Percentiles rank a stretch among this genome's conserved stretches.
Evolutionary conservation across 768 basidiomycete genomes (phyloP).

Genomic region (Sarcodon sp.): DNA sequence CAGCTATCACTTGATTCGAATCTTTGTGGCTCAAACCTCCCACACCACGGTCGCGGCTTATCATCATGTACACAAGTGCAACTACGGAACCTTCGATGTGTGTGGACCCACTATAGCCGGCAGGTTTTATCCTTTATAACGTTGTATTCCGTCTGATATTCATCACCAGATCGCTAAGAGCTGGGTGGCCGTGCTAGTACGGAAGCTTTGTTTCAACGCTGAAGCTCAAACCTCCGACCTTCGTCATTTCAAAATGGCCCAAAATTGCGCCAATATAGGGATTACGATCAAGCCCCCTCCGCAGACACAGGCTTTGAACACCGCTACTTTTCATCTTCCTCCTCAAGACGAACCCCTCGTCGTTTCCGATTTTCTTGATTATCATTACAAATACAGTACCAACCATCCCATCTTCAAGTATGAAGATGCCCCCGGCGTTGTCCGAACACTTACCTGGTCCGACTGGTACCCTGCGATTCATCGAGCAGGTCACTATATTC

Average conservation of each 20-base stretch:
- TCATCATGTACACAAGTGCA: no score
- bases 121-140: no score
- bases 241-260: neutral
- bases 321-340: conserved; percentile 18
- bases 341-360: conserved; percentile 19
- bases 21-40: no score
- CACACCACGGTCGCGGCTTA: no score
- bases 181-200: no score
- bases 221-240: neutral
- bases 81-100: no score
- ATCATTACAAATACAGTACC: conserved; percentile 14
- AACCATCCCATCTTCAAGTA: conserved; percentile 18
- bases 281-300: conserved; percentile 6
- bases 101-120: no score
- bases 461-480: conserved; percentile 5
- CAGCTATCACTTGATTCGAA: no score
- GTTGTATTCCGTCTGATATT: no score
- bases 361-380: conserved; percentile 21
- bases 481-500: conserved; percentile 6
- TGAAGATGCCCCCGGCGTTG: conserved; percentile 6
- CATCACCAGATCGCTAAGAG: no score
- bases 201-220: no score
- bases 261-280: neutral
- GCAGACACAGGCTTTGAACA: conserved; percentile 13
- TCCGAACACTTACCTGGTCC: conserved; percentile 6